Conservation (phyloP, 2,329 filamentous ascomycete genomes). For the Ustulina deusta region DNA sequence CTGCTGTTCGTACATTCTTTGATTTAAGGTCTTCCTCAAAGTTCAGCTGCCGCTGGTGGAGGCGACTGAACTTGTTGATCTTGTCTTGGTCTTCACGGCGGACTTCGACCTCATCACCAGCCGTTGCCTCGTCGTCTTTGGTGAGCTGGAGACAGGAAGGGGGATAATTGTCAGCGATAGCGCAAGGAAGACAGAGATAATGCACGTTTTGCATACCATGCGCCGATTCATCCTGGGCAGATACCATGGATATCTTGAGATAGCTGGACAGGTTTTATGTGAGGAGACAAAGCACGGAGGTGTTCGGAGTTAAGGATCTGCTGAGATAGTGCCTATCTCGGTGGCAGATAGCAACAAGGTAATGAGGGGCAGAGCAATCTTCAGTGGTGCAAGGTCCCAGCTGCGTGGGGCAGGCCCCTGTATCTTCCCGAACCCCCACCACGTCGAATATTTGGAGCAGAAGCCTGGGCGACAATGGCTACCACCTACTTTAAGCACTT, state of each 20-base stretch:
- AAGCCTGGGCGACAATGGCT: not conserved
- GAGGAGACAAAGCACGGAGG: not conserved
- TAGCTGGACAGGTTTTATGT: not conserved
- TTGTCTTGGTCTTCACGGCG: constrained; percentile 97
- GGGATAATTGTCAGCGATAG: constrained; percentile 29
- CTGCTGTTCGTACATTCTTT: constrained; percentile 72
- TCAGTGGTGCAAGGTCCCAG: constrained; percentile 4
- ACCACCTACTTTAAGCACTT: no score
- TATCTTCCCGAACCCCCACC: constrained; percentile 35
- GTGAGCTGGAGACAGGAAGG: constrained; percentile 73
- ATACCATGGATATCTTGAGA: not conserved
- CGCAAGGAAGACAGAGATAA: not conserved
- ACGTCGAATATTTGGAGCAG: constrained; percentile 24
- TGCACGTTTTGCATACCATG: constrained; percentile 45
- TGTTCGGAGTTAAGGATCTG: no score
- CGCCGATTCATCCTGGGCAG: constrained; percentile 51
- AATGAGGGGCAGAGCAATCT: not conserved
- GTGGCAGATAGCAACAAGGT: no score
- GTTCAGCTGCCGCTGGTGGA: constrained; percentile 85
- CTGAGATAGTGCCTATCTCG: no score
- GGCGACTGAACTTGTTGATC: constrained; percentile 96
- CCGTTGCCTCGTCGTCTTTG: constrained; percentile 87
- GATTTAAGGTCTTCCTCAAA: constrained; percentile 83
- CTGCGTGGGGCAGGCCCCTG: constrained; percentile 26
- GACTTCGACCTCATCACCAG: constrained; percentile 86